Percentiles rank a stretch among this genome's conserved stretches.
Conservation (phyloP, 495 filamentous ascomycete species). For the Tuber borchii region DNA sequence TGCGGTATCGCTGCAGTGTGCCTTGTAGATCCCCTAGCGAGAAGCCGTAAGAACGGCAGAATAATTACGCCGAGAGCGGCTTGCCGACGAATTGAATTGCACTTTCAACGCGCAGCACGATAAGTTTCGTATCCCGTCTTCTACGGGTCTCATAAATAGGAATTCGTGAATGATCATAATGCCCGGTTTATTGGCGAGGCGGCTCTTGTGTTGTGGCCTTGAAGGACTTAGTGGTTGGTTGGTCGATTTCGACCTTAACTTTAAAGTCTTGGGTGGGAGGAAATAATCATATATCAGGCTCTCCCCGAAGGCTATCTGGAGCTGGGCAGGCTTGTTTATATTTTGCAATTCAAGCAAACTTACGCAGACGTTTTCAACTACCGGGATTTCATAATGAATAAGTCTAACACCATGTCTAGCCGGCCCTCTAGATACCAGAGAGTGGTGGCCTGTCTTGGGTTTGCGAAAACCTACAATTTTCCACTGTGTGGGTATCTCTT, state of each 20-base stretch:
- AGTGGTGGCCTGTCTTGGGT: constrained; percentile 39
- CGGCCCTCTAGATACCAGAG: background rate
- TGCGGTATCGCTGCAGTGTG: background rate
- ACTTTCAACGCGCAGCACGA: background rate
- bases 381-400: background rate
- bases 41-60: background rate
- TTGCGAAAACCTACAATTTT: constrained; percentile 45
- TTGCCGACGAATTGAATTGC: background rate
- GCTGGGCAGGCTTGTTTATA: background rate
- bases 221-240: background rate
- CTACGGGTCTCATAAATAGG: background rate
- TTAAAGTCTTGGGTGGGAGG: background rate
- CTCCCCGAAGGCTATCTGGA: background rate
- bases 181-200: background rate
- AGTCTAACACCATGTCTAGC: background rate
- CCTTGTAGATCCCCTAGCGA: background rate
- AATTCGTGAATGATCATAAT: background rate
- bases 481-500: constrained; percentile 39
- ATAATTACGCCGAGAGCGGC: background rate
- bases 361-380: background rate
- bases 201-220: background rate
- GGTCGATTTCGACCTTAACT: background rate
- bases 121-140: background rate
- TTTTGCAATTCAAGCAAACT: background rate
- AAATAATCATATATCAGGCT: background rate